Percentiles rank a stretch among this genome's conserved stretches.
These are phyloP conservation scores for Dendrobium officinale DNA, from an alignment of 106 monocot genomes.

Conservation along the genomic window DNA sequence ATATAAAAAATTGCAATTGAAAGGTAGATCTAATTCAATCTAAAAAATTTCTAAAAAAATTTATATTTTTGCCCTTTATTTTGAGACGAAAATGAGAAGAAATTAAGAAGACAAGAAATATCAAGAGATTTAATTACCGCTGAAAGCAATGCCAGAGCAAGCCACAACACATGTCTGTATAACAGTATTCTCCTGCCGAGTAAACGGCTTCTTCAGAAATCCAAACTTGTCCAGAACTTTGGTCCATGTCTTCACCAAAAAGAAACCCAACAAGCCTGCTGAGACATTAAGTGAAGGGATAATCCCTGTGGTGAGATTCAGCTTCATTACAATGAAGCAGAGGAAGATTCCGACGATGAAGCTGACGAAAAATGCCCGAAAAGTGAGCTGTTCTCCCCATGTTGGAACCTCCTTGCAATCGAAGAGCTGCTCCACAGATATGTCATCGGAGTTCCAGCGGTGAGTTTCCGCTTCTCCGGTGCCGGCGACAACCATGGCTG, in stretches of 20 bases:
- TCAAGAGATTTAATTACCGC: conserved; percentile 19
- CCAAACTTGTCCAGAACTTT: conserved; percentile 29
- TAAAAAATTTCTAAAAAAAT: no score
- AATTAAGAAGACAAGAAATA: no score
- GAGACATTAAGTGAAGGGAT: conserved; percentile 68
- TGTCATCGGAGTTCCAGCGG: not conserved
- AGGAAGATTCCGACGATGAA: conserved; percentile 36
- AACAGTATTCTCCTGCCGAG: conserved; percentile 74
- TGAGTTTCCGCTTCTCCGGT: not conserved
- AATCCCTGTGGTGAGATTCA: conserved; percentile 61
- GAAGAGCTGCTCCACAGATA: conserved; percentile 41
- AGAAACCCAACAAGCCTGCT: conserved; percentile 60
- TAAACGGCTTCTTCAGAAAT: conserved; percentile 36
- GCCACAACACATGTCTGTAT: conserved; percentile 73
- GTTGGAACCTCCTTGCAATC: conserved; percentile 29
- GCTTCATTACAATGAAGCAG: conserved; percentile 59
- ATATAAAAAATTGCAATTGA: no score
- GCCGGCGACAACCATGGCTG: not conserved
- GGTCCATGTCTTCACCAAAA: conserved; percentile 54
- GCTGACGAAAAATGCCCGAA: conserved; percentile 47
- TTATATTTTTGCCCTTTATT: no score
- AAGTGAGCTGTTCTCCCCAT: conserved; percentile 54
- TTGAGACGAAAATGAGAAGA: no score
- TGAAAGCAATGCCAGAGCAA: conserved; percentile 51
- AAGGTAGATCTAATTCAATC: no score